Evolutionary conservation across 2,329 filamentous ascomycete genomes (phyloP), one percentile per base, ranked within the genome.

Genomic region (Aspergillus nomiae): DNA sequence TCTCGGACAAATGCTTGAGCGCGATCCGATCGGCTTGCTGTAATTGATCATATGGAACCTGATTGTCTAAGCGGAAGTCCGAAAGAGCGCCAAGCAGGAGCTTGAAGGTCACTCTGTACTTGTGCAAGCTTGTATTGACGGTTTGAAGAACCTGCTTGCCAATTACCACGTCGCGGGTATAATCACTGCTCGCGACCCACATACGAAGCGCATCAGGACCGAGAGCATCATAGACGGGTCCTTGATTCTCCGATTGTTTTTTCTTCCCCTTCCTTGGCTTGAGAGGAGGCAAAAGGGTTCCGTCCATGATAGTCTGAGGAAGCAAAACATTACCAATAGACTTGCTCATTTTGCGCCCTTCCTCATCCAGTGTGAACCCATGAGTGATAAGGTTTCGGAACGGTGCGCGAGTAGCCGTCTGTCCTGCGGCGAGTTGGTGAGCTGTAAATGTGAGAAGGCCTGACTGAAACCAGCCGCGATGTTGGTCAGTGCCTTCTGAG

Each of bases 271-370:
- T 89, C 71, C 87, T 89, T 50, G 79, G 78, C 73, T 90, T 91
- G 43, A 89, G 73, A 0, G 89, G 88, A 7, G 91, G 90, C 16
- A 96, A 79, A 12, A 97, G 82, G 4, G 89, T 88, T 8, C 94
- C 94, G 58, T 92, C 87, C 83, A 97, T 95, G 68, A 99, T 93
- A 65, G 97, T 84, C 8, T 86, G 82, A 0, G 94, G 94, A 0
- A 87, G 85, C 61, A 98, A 88, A 32, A 91, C 89, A 73, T 99
- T 99, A 19, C 95, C 95, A 1, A 97, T 81, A 0, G 93, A 97
- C 78, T 99, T 99, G 75, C 94, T 97, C 95, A 99, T 99, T 78
- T 99, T 99, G 74, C 92, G 92, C n/a, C 94, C 94, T 41, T 91
- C 82, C 56, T 90, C 85, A 71, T 99, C 95, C 2, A 99, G 86